Evolutionary conservation across 2,329 filamentous ascomycete genomes (phyloP), one percentile per base, ranked within the genome.

Genomic region (Hypoxylon sp.): DNA sequence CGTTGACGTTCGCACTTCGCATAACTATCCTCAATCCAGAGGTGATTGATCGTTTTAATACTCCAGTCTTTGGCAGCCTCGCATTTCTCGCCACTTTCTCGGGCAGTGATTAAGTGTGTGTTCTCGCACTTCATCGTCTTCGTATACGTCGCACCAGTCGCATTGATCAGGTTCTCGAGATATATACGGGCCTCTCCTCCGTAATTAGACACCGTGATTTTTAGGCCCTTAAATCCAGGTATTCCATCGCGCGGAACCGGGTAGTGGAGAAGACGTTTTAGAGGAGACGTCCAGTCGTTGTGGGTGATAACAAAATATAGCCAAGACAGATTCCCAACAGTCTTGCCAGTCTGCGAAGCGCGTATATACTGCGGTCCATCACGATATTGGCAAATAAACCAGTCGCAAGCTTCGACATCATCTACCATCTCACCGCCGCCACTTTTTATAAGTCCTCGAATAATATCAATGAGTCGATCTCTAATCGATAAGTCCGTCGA

Each of bases 1-100:
- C 88, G 88, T 77, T 93, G 91, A 64, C 91, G 83, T 76, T 92
- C 87, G 83, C 94, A 97, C 78, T 92, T 94, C 1, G 95, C 94
- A 77, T 98, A 99, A 80, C 94, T 97, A 77, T 99, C 96, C 80
- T 99, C 96, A 50, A 99, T 87, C 96, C 96, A 99, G 0, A 99
- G 85, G 78, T 99, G 96, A 78, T 98, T 99, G 74, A 97, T 84
- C 74, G 97, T 91, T 63, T 94, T 84, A 60, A 98, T 91, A 59
- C 92, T 91, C 96, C 96, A 99, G 81, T 98, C 96, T 68, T 89
- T 88, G 0, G 96, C 96, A 1, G 96, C 96, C 39, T 92, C 90
- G 78, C 93, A 98, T 80, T 99, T 99, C 77, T 98, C 96, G 76
- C 95, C 97, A 63, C 90, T 89, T 65, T 91, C 90, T 74, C 97